Conservation (phyloP, 306 rosid genomes). For the Alnus rubra region DNA sequence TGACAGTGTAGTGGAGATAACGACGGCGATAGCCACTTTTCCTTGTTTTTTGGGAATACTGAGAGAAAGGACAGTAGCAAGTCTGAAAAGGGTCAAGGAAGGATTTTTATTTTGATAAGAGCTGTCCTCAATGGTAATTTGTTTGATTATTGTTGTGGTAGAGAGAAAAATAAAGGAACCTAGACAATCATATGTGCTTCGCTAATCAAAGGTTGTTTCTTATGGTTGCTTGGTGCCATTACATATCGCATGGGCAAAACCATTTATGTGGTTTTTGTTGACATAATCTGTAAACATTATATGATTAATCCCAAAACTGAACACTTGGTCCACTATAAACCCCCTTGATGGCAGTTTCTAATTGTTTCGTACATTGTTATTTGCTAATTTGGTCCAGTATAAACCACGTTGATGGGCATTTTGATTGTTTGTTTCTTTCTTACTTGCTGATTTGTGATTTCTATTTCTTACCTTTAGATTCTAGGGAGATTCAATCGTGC, state of each 20-base stretch:
- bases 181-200: not conserved
- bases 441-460: not conserved
- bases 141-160: not conserved
- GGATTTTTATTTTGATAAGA: not conserved
- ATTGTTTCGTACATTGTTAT: not conserved
- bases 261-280: not conserved
- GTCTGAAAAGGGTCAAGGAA: not conserved
- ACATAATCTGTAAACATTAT: not conserved
- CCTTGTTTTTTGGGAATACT: not conserved
- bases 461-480: constrained; percentile 44
- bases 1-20: not conserved
- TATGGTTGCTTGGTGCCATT: not conserved
- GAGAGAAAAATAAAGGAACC: not conserved
- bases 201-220: not conserved
- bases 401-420: not conserved
- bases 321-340: not conserved
- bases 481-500: constrained; percentile 92
- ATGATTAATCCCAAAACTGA: not conserved
- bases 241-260: not conserved
- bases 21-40: not conserved
- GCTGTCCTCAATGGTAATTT: not conserved
- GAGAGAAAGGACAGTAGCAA: not conserved
- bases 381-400: not conserved
- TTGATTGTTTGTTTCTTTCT: not conserved
- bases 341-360: not conserved